phyloP scores from a whole-genome alignment of 2,329 filamentous ascomycete species.

The Leptographium flavum region DNA sequence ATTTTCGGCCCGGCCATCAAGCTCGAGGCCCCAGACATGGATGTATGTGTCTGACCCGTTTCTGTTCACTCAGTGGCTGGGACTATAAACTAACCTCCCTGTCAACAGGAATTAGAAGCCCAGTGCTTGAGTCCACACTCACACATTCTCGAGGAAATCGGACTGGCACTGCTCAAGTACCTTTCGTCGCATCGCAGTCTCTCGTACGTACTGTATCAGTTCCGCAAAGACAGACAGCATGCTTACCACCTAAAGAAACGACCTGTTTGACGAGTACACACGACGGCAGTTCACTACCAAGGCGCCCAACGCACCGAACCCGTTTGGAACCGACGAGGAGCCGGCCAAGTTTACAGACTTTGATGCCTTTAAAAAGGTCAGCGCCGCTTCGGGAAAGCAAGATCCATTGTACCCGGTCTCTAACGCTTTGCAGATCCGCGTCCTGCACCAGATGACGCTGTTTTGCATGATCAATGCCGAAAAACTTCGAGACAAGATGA shows the following conservation, averaged over 20 bases:
- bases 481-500: conserved; percentile 73
- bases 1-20: conserved; percentile 83
- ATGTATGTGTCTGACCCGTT: conserved; percentile 53
- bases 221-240: background rate
- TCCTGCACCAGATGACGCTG: conserved; percentile 77
- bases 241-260: conserved; percentile 37
- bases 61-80: no score
- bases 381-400: no score
- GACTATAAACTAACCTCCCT: no score
- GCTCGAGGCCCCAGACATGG: conserved; percentile 77
- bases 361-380: conserved; percentile 65
- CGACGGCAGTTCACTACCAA: conserved; percentile 79
- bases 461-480: conserved; percentile 85
- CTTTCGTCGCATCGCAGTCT: conserved; percentile 87
- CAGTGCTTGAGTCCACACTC: conserved; percentile 77
- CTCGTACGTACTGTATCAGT: conserved; percentile 44
- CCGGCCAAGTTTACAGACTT: conserved; percentile 67
- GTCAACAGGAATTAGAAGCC: conserved; percentile 76
- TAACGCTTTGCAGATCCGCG: conserved; percentile 34
- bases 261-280: conserved; percentile 87
- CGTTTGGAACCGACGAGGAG: conserved; percentile 65
- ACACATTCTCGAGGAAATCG: conserved; percentile 62
- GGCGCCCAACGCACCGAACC: conserved; percentile 57
- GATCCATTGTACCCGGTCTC: no score
- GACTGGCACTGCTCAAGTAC: conserved; percentile 76